A percentile compares a stretch with the other conserved stretches of the same genome.
Evolutionary conservation across 345 rosid genomes (phyloP).

Genomic region (Geranium brycei): DNA sequence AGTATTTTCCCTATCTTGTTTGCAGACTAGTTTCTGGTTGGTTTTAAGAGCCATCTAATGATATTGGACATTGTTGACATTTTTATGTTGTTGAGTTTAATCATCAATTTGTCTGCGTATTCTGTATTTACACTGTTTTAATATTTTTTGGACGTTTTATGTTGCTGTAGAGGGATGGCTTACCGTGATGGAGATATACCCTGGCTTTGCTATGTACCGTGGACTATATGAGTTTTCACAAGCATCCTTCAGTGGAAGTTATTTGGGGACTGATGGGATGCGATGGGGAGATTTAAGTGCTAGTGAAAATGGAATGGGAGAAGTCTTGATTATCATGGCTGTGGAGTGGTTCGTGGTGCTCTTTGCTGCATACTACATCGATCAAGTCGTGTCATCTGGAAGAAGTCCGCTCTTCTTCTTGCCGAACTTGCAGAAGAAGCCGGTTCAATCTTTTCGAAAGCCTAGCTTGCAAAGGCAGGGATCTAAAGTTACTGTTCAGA

Average conservation of each 20-base stretch:
- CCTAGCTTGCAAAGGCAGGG: constrained; percentile 50
- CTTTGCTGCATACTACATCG: constrained; percentile 54
- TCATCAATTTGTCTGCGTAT: background rate
- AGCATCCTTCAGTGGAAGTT: constrained; percentile 35
- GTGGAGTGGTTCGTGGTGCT: constrained; percentile 66
- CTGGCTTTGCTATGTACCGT: constrained; percentile 72
- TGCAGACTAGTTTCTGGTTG: too few species aligned
- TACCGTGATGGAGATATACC: constrained; percentile 59
- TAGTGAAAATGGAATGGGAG: constrained; percentile 47
- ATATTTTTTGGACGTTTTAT: constrained; percentile 1
- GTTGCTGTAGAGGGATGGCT: constrained; percentile 51
- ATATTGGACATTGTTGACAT: background rate
- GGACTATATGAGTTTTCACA: constrained; percentile 73
- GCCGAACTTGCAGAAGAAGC: constrained; percentile 26
- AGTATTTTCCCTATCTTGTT: background rate
- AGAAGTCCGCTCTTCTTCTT: constrained; percentile 44
- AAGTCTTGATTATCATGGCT: constrained; percentile 43
- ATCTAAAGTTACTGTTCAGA: constrained; percentile 44
- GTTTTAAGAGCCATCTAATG: too few species aligned
- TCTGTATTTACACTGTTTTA: background rate
- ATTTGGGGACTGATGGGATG: constrained; percentile 56
- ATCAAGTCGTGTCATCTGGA: constrained; percentile 40
- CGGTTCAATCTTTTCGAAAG: constrained; percentile 22
- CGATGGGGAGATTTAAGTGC: constrained; percentile 50
- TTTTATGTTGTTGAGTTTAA: background rate